Percentiles rank a stretch among this genome's conserved stretches.
phyloP scores from a whole-genome alignment of 257 asterid genomes.

The Nicotiana tabacum region DNA sequence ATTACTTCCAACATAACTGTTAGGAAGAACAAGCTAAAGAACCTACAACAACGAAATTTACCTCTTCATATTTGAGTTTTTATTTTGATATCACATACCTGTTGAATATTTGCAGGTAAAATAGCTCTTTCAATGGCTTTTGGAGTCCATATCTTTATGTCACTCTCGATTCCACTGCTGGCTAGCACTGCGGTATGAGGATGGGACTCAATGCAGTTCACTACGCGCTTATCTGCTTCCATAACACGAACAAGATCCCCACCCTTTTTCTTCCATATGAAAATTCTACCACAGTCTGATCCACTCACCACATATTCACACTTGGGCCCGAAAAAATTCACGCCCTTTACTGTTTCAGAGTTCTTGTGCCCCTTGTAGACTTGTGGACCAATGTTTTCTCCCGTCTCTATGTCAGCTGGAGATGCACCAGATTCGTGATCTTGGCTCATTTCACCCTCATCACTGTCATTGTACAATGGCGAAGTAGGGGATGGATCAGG shows the following conservation, averaged over 20 bases:
- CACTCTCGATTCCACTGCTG: constrained; percentile 82
- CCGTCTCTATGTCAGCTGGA: constrained; percentile 21
- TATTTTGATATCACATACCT: constrained; percentile 37
- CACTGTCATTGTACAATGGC: constrained; percentile 31
- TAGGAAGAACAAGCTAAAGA: not conserved
- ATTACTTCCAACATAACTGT: not conserved
- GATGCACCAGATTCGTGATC: constrained; percentile 27
- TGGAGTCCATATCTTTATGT: constrained; percentile 80
- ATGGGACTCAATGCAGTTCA: constrained; percentile 83
- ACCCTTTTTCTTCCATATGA: constrained; percentile 80
- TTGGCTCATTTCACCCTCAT: constrained; percentile 27
- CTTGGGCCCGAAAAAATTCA: constrained; percentile 79
- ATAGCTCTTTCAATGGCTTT: constrained; percentile 61
- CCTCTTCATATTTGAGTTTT: not conserved
- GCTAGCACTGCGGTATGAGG: constrained; percentile 76
- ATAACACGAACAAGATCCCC: constrained; percentile 81
- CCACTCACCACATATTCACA: constrained; percentile 87
- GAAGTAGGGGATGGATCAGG: constrained; percentile 42
- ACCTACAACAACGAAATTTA: not conserved
- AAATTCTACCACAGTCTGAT: constrained; percentile 91
- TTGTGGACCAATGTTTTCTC: constrained; percentile 46
- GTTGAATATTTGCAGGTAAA: constrained; percentile 53
- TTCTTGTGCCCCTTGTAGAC: constrained; percentile 80
- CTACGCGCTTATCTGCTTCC: constrained; percentile 73
- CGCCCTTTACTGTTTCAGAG: constrained; percentile 77